phyloP scores from a whole-genome alignment of 2,329 filamentous ascomycete genomes.

The Mycosphaerella sp. region DNA sequence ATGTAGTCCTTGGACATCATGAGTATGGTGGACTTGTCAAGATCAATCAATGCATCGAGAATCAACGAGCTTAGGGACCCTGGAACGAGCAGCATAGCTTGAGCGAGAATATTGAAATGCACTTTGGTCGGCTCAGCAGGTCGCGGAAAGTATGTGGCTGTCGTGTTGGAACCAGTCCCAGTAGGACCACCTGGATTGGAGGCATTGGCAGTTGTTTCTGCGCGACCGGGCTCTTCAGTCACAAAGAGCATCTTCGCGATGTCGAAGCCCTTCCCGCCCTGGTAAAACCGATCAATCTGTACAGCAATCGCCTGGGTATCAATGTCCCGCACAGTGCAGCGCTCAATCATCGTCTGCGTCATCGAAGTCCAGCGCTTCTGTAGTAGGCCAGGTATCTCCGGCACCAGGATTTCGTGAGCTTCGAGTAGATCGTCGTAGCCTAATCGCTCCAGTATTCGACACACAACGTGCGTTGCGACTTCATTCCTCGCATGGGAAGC shows the following conservation, averaged over 20 bases:
- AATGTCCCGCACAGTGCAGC: conserved; percentile 63
- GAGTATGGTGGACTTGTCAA: conserved; percentile 48
- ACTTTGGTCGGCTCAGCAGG: conserved; percentile 41
- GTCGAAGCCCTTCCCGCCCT: conserved; percentile 41
- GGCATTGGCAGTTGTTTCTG: conserved; percentile 7
- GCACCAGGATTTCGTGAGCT: conserved; percentile 64
- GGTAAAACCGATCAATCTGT: conserved; percentile 53
- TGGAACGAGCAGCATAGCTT: conserved; percentile 68
- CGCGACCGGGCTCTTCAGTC: conserved; percentile 34
- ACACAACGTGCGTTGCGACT: conserved; percentile 80
- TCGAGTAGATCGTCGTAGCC: conserved; percentile 77
- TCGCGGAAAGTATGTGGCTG: conserved; percentile 17
- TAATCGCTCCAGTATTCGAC: conserved; percentile 72
- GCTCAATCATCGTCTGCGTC: conserved; percentile 74
- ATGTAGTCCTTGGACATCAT: conserved; percentile 58
- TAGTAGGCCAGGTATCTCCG: conserved; percentile 66
- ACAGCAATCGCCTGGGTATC: conserved; percentile 51
- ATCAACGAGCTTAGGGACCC: conserved; percentile 63
- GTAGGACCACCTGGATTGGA: not conserved
- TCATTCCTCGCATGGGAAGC: conserved; percentile 80
- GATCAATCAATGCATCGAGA: conserved; percentile 51
- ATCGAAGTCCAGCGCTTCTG: conserved; percentile 70
- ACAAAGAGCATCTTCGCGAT: conserved; percentile 56
- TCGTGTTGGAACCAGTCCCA: not conserved
- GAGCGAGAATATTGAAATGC: conserved; percentile 72